Evolutionary conservation across 2,329 filamentous ascomycete species (phyloP).

Genomic region (Botrytis byssoidea): DNA sequence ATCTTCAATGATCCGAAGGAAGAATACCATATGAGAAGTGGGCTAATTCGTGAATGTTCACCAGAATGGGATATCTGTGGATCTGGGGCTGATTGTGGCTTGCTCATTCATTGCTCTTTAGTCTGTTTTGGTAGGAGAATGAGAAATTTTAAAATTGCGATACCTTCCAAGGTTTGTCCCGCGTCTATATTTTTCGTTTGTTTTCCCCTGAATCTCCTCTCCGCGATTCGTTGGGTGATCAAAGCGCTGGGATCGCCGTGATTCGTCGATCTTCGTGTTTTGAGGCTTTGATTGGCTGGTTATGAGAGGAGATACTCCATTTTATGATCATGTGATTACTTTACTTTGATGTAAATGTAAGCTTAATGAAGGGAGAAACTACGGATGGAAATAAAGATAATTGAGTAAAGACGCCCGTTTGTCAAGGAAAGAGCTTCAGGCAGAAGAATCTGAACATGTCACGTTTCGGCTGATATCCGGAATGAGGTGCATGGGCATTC

Average conservation of each 20-base stretch:
- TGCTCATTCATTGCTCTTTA: background rate
- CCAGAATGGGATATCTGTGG: background rate
- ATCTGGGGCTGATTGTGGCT: conserved; percentile 8
- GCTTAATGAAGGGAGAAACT: background rate
- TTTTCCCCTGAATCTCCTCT: background rate
- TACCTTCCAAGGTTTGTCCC: background rate
- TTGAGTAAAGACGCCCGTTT: background rate
- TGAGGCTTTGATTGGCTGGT: background rate
- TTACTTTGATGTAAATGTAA: background rate
- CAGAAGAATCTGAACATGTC: background rate
- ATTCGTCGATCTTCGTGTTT: background rate
- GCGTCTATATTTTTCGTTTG: background rate
- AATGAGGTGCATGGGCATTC: background rate
- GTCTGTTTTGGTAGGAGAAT: background rate
- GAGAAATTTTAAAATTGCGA: conserved; percentile 4
- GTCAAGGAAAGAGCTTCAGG: background rate
- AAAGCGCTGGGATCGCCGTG: background rate
- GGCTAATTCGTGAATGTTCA: background rate
- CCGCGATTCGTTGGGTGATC: background rate
- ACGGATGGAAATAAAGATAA: background rate
- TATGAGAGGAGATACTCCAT: background rate
- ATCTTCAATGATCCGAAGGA: background rate
- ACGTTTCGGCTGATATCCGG: background rate
- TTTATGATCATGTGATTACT: background rate
- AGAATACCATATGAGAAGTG: background rate